Evolutionary conservation across 1,284 basidiomycete species (phyloP), one percentile per base, ranked within the genome.

Genomic region (Tilletia caries): DNA sequence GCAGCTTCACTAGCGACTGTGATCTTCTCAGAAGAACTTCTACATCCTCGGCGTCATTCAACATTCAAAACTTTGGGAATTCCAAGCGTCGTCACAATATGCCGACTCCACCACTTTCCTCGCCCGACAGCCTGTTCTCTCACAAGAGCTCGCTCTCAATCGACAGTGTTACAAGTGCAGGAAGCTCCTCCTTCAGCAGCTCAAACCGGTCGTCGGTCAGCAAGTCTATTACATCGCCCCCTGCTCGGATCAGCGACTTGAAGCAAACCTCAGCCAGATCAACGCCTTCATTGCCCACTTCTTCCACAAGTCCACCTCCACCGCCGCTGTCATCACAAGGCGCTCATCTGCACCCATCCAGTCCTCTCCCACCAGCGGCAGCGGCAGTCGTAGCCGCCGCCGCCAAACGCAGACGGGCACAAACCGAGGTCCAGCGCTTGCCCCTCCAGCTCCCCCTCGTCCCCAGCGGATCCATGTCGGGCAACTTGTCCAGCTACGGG

Each of bases 401-500:
- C 29, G 58, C 58, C 10, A 62, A 62, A 34, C 27, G 58, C 20
- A 18, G 32, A 37, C 58, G 58, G 32, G 29, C 58, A 37, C 58
- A 62, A 29, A 62, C 58, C 12, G 58, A 62, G 15, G 58, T 62
- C 33, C 27, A 34, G 32, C 27, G 58, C 4, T 23, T 62, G 18
- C 58, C 58, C 20, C 29, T 34, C 33, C 29, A 29, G 4, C 33
- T 62, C 4, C 58, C 58, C 29, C 18, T 62, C 3, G 8, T 20
- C 18, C 58, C 58, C 18, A 33, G 29, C 13, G 32, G 58, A 20
- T 20, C 13, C 8, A 62, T 62, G 58, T 34, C 58, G 15, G 58
- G 58, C 20, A 29, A 62, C 33, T 33, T 62, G 58, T 27, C 58
- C 27, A 62, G 58, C 18, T 62, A 62, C 32, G 58, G 58, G 15